Conservation (phyloP, 192 early-diverging fungal species). For the Backusella luteola region DNA sequence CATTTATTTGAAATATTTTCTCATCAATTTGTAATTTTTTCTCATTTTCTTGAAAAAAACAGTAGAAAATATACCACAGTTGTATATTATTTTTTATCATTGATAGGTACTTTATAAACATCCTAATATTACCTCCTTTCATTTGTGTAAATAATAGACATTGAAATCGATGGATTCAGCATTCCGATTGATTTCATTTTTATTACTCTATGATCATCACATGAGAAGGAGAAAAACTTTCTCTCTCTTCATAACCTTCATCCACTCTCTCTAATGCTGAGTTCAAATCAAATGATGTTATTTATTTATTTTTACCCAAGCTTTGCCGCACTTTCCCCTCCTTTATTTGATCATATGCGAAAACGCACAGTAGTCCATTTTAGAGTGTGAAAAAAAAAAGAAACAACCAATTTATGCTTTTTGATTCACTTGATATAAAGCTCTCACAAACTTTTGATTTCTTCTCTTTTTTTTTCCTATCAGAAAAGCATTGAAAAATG, state of each 20-base stretch:
- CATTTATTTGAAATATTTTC: too few relatives aligned
- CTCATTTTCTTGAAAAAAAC: too few relatives aligned
- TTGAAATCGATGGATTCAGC: not conserved
- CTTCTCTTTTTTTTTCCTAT: not conserved
- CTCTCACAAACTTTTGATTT: not conserved
- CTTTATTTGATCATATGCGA: not conserved
- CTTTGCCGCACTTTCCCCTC: conserved; percentile 10
- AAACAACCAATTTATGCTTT: too few relatives aligned
- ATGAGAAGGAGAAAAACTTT: not conserved
- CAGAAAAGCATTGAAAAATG: too few relatives aligned
- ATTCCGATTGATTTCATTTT: not conserved
- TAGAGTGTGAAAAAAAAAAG: not conserved
- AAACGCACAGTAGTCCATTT: not conserved
- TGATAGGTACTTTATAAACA: not conserved
- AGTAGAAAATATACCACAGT: not conserved
- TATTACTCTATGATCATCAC: not conserved
- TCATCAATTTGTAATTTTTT: too few relatives aligned
- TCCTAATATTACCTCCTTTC: not conserved
- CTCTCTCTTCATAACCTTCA: not conserved
- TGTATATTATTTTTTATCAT: not conserved
- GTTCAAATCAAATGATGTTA: not conserved
- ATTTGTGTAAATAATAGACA: not conserved
- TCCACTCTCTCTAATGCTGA: not conserved
- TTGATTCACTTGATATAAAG: not conserved
- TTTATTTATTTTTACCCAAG: not conserved